Evolutionary conservation across 2,329 filamentous ascomycete species (phyloP).

Genomic region (Cadophora gregata): DNA sequence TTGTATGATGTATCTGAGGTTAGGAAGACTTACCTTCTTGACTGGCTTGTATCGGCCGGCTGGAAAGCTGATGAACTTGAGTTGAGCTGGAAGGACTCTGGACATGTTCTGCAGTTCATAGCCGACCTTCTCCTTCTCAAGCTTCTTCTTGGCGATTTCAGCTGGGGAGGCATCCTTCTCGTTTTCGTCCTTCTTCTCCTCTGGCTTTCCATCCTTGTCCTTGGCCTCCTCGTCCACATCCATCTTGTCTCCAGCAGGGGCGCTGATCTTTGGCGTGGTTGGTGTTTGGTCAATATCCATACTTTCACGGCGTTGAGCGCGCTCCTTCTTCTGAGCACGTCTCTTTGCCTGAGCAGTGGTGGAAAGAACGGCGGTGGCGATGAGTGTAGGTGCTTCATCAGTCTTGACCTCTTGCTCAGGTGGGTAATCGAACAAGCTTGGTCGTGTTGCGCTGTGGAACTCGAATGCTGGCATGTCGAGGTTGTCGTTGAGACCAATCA

Average conservation of each 20-base stretch:
- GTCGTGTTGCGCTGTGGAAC: slow-evolving; percentile 92
- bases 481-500: slow-evolving; percentile 93
- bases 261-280: slow-evolving; percentile 68
- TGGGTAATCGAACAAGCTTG: slow-evolving; percentile 96
- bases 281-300: slow-evolving; percentile 92
- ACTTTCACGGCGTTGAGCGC: slow-evolving; percentile 85
- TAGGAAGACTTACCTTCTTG: slow-evolving; percentile 70
- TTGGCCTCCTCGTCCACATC: slow-evolving; percentile 71
- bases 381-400: slow-evolving; percentile 90
- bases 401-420: slow-evolving; percentile 95
- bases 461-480: slow-evolving; percentile 93
- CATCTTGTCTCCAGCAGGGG: slow-evolving; percentile 79
- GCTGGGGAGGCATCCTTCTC: slow-evolving; percentile 63
- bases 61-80: slow-evolving; percentile 95
- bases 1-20: neutral
- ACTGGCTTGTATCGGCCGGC: slow-evolving; percentile 92
- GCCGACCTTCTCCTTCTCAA: slow-evolving; percentile 94
- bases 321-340: slow-evolving; percentile 91
- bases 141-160: slow-evolving; percentile 80
- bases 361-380: slow-evolving; percentile 93
- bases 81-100: slow-evolving; percentile 86
- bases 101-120: slow-evolving; percentile 98
- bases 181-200: slow-evolving; percentile 66
- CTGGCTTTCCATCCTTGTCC: slow-evolving; percentile 54
- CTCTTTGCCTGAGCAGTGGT: slow-evolving; percentile 98